Evolutionary conservation across 1,139 yeast genomes (phyloP).

Genomic region (Sugiyamaella pinicola): DNA sequence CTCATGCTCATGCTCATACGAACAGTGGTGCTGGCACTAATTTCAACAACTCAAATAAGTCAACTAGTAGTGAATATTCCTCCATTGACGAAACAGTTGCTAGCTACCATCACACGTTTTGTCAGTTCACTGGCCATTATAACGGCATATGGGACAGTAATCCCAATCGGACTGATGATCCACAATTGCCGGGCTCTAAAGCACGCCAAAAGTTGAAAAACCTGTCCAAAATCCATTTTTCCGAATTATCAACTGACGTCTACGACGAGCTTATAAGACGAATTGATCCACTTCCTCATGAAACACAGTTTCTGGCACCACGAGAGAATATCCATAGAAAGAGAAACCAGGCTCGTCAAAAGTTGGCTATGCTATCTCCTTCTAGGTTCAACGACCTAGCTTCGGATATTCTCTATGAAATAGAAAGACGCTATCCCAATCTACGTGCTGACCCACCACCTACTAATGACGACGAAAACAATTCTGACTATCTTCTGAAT

Average conservation of each 20-base stretch:
- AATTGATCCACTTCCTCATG: conserved; percentile 43
- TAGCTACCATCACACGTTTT: conserved; percentile 28
- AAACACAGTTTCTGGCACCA: conserved; percentile 35
- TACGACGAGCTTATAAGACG: conserved; percentile 86
- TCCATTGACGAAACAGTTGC: conserved; percentile 21
- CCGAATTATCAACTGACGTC: conserved; percentile 89
- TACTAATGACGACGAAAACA: background rate
- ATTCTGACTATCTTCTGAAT: background rate
- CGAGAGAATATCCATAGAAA: conserved; percentile 71
- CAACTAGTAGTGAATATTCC: background rate
- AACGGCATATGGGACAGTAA: conserved; percentile 15
- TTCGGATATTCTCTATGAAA: conserved; percentile 84
- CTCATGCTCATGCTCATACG: background rate
- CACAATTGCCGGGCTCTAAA: conserved; percentile 48
- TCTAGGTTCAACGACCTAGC: conserved; percentile 86
- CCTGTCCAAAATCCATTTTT: conserved; percentile 80
- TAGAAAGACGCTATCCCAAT: conserved; percentile 61
- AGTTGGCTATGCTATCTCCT: conserved; percentile 81
- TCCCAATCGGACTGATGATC: conserved; percentile 6
- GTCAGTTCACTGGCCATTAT: conserved; percentile 25
- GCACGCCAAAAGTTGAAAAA: conserved; percentile 85
- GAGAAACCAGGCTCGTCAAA: conserved; percentile 93
- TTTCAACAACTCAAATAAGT: background rate
- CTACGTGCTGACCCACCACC: conserved; percentile 13
- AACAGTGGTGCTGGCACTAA: background rate